A percentile compares a stretch with the other conserved stretches of the same genome.
These are phyloP conservation scores for Fagus crenata DNA, from an alignment of 306 rosid species.

Conservation along the genomic window DNA sequence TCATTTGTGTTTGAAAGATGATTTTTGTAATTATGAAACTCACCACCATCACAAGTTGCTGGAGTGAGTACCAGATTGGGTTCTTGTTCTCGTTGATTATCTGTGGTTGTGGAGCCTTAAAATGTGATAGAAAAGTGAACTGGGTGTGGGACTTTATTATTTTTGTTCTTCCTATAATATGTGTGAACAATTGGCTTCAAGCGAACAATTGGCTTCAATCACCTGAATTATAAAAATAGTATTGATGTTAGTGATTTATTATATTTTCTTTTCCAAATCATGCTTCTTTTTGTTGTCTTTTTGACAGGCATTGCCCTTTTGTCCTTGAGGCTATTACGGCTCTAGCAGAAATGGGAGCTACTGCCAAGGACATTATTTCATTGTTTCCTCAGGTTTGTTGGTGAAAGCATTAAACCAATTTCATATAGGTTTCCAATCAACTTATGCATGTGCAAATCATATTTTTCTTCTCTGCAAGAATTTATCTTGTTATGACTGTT, in stretches of 20 bases:
- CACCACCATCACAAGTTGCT: no score
- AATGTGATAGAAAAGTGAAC: no score
- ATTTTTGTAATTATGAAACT: not conserved
- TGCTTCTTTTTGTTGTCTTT: slow-evolving; percentile 30
- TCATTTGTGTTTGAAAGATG: not conserved
- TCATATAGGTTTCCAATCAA: slow-evolving; percentile 10
- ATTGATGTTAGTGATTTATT: not conserved
- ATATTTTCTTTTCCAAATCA: slow-evolving; percentile 29
- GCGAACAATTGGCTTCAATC: not conserved
- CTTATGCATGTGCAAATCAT: not conserved
- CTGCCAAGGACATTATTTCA: slow-evolving; percentile 78
- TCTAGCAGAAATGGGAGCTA: slow-evolving; percentile 80
- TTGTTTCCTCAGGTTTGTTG: slow-evolving; percentile 88
- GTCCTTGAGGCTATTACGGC: slow-evolving; percentile 79
- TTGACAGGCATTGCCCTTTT: slow-evolving; percentile 78
- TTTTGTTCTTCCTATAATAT: not conserved
- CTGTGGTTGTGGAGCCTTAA: no score
- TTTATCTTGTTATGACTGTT: slow-evolving; percentile 1
- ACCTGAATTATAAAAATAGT: not conserved
- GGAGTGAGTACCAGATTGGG: no score
- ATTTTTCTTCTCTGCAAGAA: not conserved
- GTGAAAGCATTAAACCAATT: slow-evolving; percentile 17
- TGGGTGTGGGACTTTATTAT: not conserved
- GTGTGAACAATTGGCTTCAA: not conserved
- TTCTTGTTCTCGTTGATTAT: no score